Evolutionary conservation across 225 moss, liverwort and hornwort species (phyloP).

Genomic region (Marchantia paleacea): DNA sequence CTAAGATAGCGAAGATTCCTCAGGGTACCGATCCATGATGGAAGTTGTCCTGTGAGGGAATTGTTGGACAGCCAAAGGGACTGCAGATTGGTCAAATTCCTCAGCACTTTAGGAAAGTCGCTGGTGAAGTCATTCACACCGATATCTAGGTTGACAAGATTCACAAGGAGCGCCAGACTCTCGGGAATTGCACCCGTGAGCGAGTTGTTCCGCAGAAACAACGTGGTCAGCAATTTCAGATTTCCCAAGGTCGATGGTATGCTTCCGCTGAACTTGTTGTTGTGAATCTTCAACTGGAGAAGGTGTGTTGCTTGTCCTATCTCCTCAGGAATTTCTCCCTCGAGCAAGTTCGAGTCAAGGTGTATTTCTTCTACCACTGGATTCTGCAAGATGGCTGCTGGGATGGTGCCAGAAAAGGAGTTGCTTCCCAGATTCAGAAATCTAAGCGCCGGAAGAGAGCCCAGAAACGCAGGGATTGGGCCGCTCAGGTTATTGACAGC

Average conservation of each 20-base stretch:
- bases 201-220: conserved; percentile 6
- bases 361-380: not conserved
- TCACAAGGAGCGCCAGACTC: not conserved
- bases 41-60: not conserved
- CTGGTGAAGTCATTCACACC: not conserved
- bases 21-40: not conserved
- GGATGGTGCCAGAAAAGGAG: conserved; percentile 12
- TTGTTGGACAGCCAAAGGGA: not conserved
- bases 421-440: not conserved
- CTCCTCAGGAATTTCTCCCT: conserved; percentile 9
- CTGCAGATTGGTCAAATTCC: not conserved
- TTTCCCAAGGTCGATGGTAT: not conserved
- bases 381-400: not conserved
- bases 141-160: not conserved
- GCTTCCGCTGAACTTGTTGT: conserved; percentile 3
- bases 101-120: not conserved
- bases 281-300: not conserved
- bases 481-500: not conserved
- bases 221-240: not conserved
- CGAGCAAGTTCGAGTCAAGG: conserved; percentile 4
- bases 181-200: not conserved
- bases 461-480: not conserved
- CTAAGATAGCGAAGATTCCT: conserved; percentile 17
- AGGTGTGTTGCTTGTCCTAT: not conserved
- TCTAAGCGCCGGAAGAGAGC: not conserved